A percentile compares a stretch with the other conserved stretches of the same genome.
These are phyloP conservation scores for Rhizodiscina lignyota DNA, from an alignment of 495 filamentous ascomycete genomes.

Conservation along the genomic window DNA sequence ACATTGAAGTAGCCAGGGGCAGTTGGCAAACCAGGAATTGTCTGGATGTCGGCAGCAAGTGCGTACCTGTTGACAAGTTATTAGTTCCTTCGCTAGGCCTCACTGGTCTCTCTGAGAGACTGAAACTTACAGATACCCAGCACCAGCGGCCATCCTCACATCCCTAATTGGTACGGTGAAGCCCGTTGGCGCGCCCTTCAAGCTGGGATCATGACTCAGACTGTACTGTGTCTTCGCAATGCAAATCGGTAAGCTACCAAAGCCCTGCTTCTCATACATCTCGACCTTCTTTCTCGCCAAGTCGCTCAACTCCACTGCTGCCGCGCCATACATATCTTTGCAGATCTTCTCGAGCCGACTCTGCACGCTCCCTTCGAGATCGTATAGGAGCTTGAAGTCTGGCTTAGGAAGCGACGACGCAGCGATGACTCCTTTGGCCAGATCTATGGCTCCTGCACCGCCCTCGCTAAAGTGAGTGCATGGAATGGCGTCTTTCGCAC, in stretches of 20 bases:
- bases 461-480: slow-evolving; percentile 97
- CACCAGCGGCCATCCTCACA: slow-evolving; percentile 84
- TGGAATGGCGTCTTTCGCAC: slow-evolving; percentile 82
- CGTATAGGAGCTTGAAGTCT: slow-evolving; percentile 78
- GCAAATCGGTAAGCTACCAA: slow-evolving; percentile 84
- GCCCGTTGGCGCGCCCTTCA: slow-evolving; percentile 93
- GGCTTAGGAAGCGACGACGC: slow-evolving; percentile 66
- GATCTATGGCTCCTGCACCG: slow-evolving; percentile 75
- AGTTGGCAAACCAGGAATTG: slow-evolving; percentile 88
- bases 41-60: slow-evolving; percentile 93
- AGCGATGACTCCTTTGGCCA: slow-evolving; percentile 73
- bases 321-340: slow-evolving; percentile 84
- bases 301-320: slow-evolving; percentile 81
- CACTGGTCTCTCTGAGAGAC: background rate
- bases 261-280: slow-evolving; percentile 82
- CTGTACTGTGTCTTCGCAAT: slow-evolving; percentile 98
- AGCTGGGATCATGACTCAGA: slow-evolving; percentile 76
- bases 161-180: slow-evolving; percentile 94
- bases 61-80: slow-evolving; percentile 47
- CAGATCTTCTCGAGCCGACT: slow-evolving; percentile 86
- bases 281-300: slow-evolving; percentile 91
- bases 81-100: slow-evolving; percentile 4
- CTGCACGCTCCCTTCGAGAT: slow-evolving; percentile 62
- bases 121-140: slow-evolving; percentile 62
- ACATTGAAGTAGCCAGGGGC: slow-evolving; percentile 94